A percentile compares a stretch with the other conserved stretches of the same genome.
Conservation (phyloP, 305 asterid genomes). For the Andrographis paniculata region DNA sequence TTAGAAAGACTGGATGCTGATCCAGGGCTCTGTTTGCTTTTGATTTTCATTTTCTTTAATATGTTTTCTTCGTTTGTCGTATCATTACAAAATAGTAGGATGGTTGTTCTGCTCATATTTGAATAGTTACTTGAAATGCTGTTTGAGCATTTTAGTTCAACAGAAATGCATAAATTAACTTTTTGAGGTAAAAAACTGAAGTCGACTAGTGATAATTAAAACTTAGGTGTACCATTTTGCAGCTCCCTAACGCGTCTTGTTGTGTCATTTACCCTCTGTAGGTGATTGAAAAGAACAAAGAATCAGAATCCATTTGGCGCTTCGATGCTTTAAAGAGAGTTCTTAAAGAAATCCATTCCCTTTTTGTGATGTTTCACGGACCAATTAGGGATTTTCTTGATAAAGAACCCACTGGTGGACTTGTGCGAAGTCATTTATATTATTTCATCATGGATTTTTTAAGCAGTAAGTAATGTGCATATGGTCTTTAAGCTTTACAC, state of each 20-base stretch:
- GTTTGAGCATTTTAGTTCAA: not conserved
- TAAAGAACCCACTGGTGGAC: conserved; percentile 86
- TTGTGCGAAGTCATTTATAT: conserved; percentile 63
- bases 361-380: conserved; percentile 90
- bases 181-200: not conserved
- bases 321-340: conserved; percentile 56
- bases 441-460: conserved; percentile 86
- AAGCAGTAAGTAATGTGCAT: conserved; percentile 61
- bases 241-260: conserved; percentile 14
- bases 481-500: not conserved
- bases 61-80: not conserved
- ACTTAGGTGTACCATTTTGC: conserved; percentile 1
- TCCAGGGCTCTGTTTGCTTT: not conserved
- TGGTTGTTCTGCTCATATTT: not conserved
- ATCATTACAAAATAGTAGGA: not conserved
- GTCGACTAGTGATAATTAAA: not conserved
- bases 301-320: conserved; percentile 78
- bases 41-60: no score
- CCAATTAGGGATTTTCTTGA: conserved; percentile 66
- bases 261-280: conserved; percentile 26
- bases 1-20: not conserved
- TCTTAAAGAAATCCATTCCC: conserved; percentile 85
- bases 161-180: not conserved
- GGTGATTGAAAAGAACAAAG: conserved; percentile 72
- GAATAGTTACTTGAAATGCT: not conserved